phyloP scores from a whole-genome alignment of 768 basidiomycete genomes.

The Termitomyces sp. region DNA sequence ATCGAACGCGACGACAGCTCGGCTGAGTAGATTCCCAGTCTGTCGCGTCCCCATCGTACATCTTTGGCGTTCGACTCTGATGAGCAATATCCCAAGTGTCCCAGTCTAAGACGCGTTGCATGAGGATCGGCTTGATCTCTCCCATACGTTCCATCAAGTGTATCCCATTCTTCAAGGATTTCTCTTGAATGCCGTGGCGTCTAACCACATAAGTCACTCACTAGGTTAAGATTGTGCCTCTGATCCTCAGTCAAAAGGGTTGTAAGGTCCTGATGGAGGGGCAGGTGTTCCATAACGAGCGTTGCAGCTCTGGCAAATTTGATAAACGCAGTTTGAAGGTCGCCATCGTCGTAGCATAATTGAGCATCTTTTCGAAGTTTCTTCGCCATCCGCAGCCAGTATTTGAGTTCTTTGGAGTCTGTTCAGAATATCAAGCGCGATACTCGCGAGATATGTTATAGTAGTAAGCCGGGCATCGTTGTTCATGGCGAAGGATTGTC shows the following conservation, averaged over 20 bases:
- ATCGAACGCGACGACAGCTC: neutral
- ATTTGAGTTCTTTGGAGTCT: conserved; percentile 53
- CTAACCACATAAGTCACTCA: conserved; percentile 34
- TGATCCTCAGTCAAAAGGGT: conserved; percentile 50
- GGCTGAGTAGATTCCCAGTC: conserved; percentile 33
- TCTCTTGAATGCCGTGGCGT: neutral
- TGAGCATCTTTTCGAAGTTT: conserved; percentile 52
- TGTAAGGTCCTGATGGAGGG: conserved; percentile 62
- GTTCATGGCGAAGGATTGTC: neutral
- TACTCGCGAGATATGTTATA: conserved; percentile 62
- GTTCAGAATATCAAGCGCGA: conserved; percentile 55
- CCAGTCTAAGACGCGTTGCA: conserved; percentile 64
- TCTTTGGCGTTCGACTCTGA: conserved; percentile 1
- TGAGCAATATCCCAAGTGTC: conserved; percentile 31
- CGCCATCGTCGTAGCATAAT: conserved; percentile 37
- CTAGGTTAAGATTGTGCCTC: conserved; percentile 61
- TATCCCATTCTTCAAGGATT: conserved; percentile 28
- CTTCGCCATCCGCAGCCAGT: conserved; percentile 63
- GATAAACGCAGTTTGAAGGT: conserved; percentile 70
- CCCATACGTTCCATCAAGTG: conserved; percentile 64
- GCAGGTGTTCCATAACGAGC: conserved; percentile 74
- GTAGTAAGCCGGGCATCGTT: conserved; percentile 39
- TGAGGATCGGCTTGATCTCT: conserved; percentile 57
- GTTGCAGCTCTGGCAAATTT: conserved; percentile 70
- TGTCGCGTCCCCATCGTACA: conserved; percentile 42